These are phyloP conservation scores for Falciphora oryzae DNA, from an alignment of 2,329 filamentous ascomycete species.

Conservation along the genomic window DNA sequence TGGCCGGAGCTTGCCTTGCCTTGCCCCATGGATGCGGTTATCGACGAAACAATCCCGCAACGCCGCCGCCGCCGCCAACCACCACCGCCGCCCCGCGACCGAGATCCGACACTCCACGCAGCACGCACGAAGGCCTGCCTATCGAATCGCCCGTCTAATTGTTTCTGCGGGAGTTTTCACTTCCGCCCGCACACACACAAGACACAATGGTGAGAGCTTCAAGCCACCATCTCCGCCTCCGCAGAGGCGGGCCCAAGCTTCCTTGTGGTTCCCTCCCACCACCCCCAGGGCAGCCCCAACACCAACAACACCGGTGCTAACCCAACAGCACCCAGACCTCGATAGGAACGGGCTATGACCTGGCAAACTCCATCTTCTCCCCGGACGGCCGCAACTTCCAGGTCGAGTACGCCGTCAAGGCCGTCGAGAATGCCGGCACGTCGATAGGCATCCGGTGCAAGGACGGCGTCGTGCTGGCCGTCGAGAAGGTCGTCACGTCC, in stretches of 20 bases:
- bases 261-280: neutral
- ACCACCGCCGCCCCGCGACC: no score
- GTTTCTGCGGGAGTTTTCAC: neutral
- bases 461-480: constrained; percentile 90
- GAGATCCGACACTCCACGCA: neutral
- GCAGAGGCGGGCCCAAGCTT: neutral
- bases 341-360: constrained; percentile 99
- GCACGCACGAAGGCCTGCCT: neutral
- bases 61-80: no score
- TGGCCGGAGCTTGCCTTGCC: neutral
- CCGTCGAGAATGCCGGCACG: constrained; percentile 95
- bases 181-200: constrained; percentile 1
- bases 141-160: neutral
- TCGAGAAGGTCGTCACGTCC: constrained; percentile 93
- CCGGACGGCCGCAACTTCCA: constrained; percentile 99
- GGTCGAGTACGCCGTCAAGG: constrained; percentile 98
- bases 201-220: constrained; percentile 9
- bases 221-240: constrained; percentile 1
- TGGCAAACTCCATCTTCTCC: constrained; percentile 99
- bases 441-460: constrained; percentile 95
- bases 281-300: neutral
- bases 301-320: constrained; percentile 12
- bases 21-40: neutral
- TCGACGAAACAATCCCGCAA: neutral
- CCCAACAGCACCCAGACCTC: constrained; percentile 65